phyloP scores from a whole-genome alignment of 1,139 yeast genomes.

The Sporopachydermia cereana region DNA sequence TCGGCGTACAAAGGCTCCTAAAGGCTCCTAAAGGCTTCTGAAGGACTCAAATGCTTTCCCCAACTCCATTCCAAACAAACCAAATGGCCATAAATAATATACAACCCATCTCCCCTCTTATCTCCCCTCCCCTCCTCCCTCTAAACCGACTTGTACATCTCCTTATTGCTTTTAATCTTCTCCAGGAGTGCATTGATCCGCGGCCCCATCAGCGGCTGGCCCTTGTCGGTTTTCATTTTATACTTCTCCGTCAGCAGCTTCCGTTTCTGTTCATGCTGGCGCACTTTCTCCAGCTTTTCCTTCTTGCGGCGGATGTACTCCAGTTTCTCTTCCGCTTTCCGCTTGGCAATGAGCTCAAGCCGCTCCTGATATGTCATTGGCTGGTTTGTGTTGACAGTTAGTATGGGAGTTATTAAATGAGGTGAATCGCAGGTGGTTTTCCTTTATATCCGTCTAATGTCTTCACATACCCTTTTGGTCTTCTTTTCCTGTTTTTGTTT shows the following conservation, averaged over 20 bases:
- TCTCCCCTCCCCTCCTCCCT: too few species aligned
- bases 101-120: too few species aligned
- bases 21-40: too few species aligned
- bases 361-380: slow-evolving; percentile 14
- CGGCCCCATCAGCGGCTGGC: slow-evolving; percentile 91
- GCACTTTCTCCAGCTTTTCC: slow-evolving; percentile 21
- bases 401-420: neutral
- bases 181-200: slow-evolving; percentile 69
- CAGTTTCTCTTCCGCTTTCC: slow-evolving; percentile 15
- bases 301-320: slow-evolving; percentile 18
- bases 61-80: too few species aligned
- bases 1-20: too few species aligned
- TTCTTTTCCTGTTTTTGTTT: slow-evolving; percentile 28
- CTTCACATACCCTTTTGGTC: slow-evolving; percentile 16
- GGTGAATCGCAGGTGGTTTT: slow-evolving; percentile 6
- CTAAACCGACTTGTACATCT: neutral
- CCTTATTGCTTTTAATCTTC: slow-evolving; percentile 38
- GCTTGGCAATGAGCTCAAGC: slow-evolving; percentile 16
- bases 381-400: slow-evolving; percentile 14
- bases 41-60: too few species aligned
- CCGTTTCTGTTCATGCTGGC: slow-evolving; percentile 36
- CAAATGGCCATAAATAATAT: too few species aligned
- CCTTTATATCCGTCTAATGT: slow-evolving; percentile 9
- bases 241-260: slow-evolving; percentile 28
- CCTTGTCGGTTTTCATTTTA: slow-evolving; percentile 52